A percentile compares a stretch with the other conserved stretches of the same genome.
Conservation (phyloP, 371 early-diverging fungal genomes). For the Rhizopus stolonifer region DNA sequence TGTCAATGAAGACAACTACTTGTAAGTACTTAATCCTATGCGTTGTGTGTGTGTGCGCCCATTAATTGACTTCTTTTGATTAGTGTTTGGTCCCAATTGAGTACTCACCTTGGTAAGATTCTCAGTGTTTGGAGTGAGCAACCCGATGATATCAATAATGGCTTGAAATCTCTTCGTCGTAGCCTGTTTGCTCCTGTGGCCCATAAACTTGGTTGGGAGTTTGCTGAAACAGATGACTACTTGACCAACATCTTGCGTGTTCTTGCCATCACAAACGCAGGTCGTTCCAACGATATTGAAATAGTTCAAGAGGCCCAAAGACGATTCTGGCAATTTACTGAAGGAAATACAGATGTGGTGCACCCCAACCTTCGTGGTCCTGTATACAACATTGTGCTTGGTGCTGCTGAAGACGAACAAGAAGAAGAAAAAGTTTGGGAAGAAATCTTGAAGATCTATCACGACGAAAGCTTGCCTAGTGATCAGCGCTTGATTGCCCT, state of each 20-base stretch:
- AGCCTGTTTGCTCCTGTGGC: conserved; percentile 58
- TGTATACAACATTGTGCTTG: conserved; percentile 75
- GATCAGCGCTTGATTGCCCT: conserved; percentile 85
- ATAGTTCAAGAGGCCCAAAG: conserved; percentile 44
- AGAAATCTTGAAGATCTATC: conserved; percentile 70
- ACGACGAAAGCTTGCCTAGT: conserved; percentile 57
- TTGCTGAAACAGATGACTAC: conserved; percentile 48
- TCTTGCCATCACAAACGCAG: conserved; percentile 44
- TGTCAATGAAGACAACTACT: conserved; percentile 49
- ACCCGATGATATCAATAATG: conserved; percentile 42
- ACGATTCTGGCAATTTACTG: conserved; percentile 45
- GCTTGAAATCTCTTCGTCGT: conserved; percentile 53
- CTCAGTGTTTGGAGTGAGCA: conserved; percentile 53
- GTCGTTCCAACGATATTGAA: conserved; percentile 36
- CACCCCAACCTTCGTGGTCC: conserved; percentile 85
- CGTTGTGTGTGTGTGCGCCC: background rate
- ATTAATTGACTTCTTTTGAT: background rate
- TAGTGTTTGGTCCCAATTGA: conserved; percentile 54
- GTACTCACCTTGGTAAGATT: conserved; percentile 51
- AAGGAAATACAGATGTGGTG: conserved; percentile 53
- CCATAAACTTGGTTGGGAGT: conserved; percentile 64
- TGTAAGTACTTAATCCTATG: conserved; percentile 24
- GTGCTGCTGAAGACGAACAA: conserved; percentile 61
- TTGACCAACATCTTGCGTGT: conserved; percentile 47
- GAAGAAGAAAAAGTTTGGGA: conserved; percentile 68